Evolutionary conservation across 805 yeast species (phyloP).

Genomic region (Pichia sporocuriosa): DNA sequence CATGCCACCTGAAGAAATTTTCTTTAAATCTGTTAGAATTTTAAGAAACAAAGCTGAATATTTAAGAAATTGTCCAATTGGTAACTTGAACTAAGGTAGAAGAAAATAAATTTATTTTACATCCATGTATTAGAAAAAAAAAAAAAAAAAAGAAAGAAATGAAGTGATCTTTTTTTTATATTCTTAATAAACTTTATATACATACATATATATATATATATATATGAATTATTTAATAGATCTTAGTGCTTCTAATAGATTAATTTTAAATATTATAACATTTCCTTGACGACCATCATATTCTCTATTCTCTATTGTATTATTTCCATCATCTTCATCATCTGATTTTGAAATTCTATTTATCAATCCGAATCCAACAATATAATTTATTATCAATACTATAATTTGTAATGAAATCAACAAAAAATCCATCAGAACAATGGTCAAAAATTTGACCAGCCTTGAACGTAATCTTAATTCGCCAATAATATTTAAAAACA

Average conservation of each 20-base stretch:
- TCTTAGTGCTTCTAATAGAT: constrained; percentile 27
- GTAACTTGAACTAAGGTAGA: constrained; percentile 26
- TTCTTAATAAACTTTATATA: constrained; percentile 3
- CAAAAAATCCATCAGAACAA: constrained; percentile 28
- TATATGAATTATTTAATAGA: constrained; percentile 16
- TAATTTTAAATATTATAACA: constrained; percentile 30
- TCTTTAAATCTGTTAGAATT: constrained; percentile 81
- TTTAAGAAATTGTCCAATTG: constrained; percentile 71
- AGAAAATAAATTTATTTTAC: background rate
- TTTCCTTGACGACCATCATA: constrained; percentile 43
- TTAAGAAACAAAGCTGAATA: constrained; percentile 80
- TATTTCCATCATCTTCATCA: constrained; percentile 20
- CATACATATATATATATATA: background rate
- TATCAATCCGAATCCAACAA: constrained; percentile 23
- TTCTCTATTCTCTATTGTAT: constrained; percentile 11
- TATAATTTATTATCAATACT: constrained; percentile 27
- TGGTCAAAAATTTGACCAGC: constrained; percentile 22
- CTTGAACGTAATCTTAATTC: constrained; percentile 27
- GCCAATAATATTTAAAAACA: constrained; percentile 41
- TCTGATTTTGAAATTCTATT: constrained; percentile 20
- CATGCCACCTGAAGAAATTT: constrained; percentile 94
- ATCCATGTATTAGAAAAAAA: background rate
- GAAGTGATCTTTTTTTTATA: background rate
- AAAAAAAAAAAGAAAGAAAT: background rate
- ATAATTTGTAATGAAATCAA: constrained; percentile 27